Evolutionary conservation across 805 yeast species (phyloP), one percentile per base, ranked within the genome.

Genomic region (Barnettozyma siamensis): DNA sequence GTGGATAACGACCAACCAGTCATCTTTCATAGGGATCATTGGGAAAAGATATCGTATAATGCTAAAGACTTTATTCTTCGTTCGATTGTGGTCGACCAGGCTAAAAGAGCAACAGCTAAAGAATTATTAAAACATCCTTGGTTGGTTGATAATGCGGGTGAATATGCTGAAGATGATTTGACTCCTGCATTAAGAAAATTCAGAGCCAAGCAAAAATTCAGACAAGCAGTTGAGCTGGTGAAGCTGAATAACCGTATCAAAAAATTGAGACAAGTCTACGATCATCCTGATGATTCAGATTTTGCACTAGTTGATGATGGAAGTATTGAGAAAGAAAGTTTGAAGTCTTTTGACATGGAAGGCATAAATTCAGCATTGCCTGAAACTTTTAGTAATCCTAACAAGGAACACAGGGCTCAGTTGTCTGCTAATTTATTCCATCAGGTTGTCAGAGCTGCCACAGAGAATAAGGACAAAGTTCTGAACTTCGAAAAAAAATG

Each of bases 21-120:
- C 6, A 88, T 91, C n/a, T 91, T 91, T 68, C 95, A 88, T 59
- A 76, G 78, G 23, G 84, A 80, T 47, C 88, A 88, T 67, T 93
- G 98, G 98, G 72, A 72, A 44, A 74, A 77, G 42, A 82, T 93
- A 17, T 80, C 93, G 12, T 71, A 72, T 33, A 88, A 80, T 36
- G 98, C 98, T 7, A 80, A 87, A 49, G 67, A 77, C 28, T 88
- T 91, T 51, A 86, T 91, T 41, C 65, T 78, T 43, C 70, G 75
- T 53, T 81, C 88, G 41, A 69, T 91, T 39, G 81, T 79, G 43
- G 72, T 78, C 31, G 75, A 85, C 53, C 89, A 89, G 6, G 66
- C 64, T 2, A 65, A 72, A 38, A 72, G 97, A 52, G 83, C 88
- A 3, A 79, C 91, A 1, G 83, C 88, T 0, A 54, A 64, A 2